These are phyloP conservation scores for Mrakia hoshinonis DNA, from an alignment of 768 basidiomycete genomes.

Conservation along the genomic window DNA sequence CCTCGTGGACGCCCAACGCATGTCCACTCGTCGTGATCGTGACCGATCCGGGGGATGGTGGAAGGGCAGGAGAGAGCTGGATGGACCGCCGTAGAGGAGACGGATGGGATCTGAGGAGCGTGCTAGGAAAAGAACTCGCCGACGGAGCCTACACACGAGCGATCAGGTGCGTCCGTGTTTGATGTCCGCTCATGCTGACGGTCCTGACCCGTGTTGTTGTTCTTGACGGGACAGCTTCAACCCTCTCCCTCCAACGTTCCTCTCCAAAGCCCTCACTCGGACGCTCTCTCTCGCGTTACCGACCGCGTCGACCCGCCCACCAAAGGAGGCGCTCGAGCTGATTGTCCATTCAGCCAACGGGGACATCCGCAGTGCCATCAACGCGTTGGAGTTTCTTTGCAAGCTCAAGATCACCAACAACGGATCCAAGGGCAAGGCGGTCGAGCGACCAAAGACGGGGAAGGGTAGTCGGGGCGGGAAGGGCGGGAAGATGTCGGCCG, in stretches of 20 bases:
- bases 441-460: constrained; percentile 34
- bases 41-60: constrained; percentile 71
- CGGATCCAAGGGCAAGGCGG: constrained; percentile 32
- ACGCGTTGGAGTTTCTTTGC: constrained; percentile 82
- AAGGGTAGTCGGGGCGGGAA: constrained; percentile 39
- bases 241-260: constrained; percentile 76
- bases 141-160: constrained; percentile 67
- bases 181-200: not conserved
- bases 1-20: constrained; percentile 34
- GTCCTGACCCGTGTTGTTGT: not conserved
- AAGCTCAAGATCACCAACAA: constrained; percentile 37
- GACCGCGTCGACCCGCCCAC: constrained; percentile 40
- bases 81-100: constrained; percentile 48
- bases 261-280: constrained; percentile 65
- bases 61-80: constrained; percentile 50
- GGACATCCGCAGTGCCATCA: constrained; percentile 86
- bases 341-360: constrained; percentile 75
- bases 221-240: constrained; percentile 58
- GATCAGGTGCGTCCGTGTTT: constrained; percentile 53
- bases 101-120: constrained; percentile 58
- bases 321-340: constrained; percentile 61
- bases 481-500: constrained; percentile 34
- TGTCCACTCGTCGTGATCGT: constrained; percentile 72
- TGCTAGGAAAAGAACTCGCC: constrained; percentile 61
- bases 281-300: constrained; percentile 50